Conservation (phyloP, 1,284 basidiomycete genomes). For the Malassezia vespertilionis region DNA sequence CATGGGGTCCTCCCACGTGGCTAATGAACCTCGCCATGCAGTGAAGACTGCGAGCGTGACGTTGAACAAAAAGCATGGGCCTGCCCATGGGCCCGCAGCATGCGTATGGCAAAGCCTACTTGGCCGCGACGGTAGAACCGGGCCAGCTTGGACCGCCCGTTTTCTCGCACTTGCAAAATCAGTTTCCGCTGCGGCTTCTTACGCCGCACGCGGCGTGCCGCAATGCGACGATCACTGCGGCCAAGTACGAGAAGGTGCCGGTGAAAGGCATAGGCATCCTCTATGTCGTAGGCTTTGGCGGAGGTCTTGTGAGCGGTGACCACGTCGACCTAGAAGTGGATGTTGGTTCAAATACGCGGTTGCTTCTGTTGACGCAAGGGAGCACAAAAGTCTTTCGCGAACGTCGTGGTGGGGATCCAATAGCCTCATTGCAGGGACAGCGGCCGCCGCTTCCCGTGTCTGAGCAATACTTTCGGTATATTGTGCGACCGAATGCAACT, state of each 20-base stretch:
- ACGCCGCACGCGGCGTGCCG: not conserved
- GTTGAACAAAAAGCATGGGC: too few relatives aligned
- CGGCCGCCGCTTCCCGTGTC: not conserved
- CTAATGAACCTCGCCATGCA: too few relatives aligned
- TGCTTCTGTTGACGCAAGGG: slow-evolving; percentile 72
- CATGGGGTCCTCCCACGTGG: too few relatives aligned
- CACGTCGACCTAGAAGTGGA: slow-evolving; percentile 58
- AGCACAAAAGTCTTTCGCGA: slow-evolving; percentile 44
- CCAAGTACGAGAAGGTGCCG: not conserved
- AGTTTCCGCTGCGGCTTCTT: slow-evolving; percentile 11
- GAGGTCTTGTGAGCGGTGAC: slow-evolving; percentile 84
- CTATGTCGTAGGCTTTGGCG: slow-evolving; percentile 80
- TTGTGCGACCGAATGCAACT: slow-evolving; percentile 28
- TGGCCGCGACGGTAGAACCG: not conserved
- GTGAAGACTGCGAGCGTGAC: too few relatives aligned
- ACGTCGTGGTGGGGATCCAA: slow-evolving; percentile 5
- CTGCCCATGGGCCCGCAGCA: not conserved
- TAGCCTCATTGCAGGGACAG: not conserved
- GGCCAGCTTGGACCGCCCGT: slow-evolving; percentile 8
- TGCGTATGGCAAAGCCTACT: slow-evolving; percentile 6
- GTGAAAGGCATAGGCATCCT: slow-evolving; percentile 55
- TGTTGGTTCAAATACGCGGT: slow-evolving; percentile 54
- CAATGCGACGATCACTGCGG: slow-evolving; percentile 8
- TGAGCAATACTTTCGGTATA: slow-evolving; percentile 12
- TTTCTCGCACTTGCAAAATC: slow-evolving; percentile 12